Base-by-base conservation (phyloP, 306 rosid genomes). In the Ormosia emarginata region DNA sequence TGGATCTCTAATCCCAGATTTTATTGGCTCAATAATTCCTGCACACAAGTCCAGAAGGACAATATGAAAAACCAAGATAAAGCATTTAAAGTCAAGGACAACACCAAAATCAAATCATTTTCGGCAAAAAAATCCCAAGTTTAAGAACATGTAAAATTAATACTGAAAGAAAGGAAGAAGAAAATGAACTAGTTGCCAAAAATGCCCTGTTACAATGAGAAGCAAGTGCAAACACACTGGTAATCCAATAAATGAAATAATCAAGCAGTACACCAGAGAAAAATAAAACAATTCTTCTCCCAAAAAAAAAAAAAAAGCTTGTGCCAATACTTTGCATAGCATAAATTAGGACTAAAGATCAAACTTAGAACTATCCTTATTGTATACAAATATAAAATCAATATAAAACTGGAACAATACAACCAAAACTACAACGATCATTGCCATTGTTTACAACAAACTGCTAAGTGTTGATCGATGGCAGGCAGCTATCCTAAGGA, bases 1-100 rank as follows among this genome's bases (percentile, higher is more conserved):
- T 64, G 99, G 90, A 86, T 95, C 99, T 88, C 99, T 93, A 33
- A 93, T 93, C 73, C 98, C 98, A 80, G 99, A 93, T 85, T 92
- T 92, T 77, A 95, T 93, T 67, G 99, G 98, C 83, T 95, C 97
- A 82, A 29, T 78, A 37, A 95, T 95, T 78, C 99, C 99, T 95
- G 88, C 66, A 79, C 59, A 71, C 13, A 65, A 34, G 75, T 53
- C 58, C 65, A 82, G 18, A 81, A 59, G 62, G 17, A 36, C 46
- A 78, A 67, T 57, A 34, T 7, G 41, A 65, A 75, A 79, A 79
- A 30, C 14, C 57, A 24, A 17, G 36, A 80, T 18, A 56, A 55
- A 62, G 52, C 57, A 74, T 62, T 74, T 52, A 30, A 59, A 50
- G 46, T 43, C 67, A 59, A 46, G 58, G 78, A 50, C 52, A 66